Evolutionary conservation across 106 monocot species (phyloP).

Genomic region (Vanilla planifolia): DNA sequence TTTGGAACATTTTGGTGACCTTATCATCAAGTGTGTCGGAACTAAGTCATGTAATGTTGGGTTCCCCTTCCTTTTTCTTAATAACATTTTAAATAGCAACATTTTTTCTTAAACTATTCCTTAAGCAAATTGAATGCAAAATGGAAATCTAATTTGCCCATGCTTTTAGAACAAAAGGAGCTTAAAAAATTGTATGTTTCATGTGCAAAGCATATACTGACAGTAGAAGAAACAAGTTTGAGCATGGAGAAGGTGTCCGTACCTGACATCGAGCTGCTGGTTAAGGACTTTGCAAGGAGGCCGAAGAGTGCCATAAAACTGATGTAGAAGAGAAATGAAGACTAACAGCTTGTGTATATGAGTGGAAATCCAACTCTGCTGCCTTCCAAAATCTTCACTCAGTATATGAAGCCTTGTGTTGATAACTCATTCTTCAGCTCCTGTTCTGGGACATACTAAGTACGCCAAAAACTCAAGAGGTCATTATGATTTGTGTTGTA

Average conservation of each 20-base stretch:
- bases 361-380: no score
- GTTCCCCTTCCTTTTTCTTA: not conserved
- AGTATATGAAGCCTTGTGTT: no score
- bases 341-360: no score
- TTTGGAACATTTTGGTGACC: constrained; percentile 79
- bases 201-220: no score
- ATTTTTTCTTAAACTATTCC: not conserved
- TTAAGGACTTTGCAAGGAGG: constrained; percentile 78
- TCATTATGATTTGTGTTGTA: no score
- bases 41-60: constrained; percentile 61
- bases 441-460: no score
- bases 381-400: no score
- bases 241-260: constrained; percentile 42
- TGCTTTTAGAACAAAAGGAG: no score
- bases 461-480: no score
- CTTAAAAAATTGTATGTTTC: no score
- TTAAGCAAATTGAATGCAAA: not conserved
- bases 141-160: no score
- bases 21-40: constrained; percentile 93
- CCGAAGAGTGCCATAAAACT: constrained; percentile 90
- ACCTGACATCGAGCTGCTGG: constrained; percentile 57
- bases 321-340: constrained; percentile 98
- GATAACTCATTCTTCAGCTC: no score
- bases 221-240: constrained; percentile 59
- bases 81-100: not conserved